A percentile compares a stretch with the other conserved stretches of the same genome.
Evolutionary conservation across 2,329 filamentous ascomycete species (phyloP).

Genomic region (Chaetomiaceae sp.): DNA sequence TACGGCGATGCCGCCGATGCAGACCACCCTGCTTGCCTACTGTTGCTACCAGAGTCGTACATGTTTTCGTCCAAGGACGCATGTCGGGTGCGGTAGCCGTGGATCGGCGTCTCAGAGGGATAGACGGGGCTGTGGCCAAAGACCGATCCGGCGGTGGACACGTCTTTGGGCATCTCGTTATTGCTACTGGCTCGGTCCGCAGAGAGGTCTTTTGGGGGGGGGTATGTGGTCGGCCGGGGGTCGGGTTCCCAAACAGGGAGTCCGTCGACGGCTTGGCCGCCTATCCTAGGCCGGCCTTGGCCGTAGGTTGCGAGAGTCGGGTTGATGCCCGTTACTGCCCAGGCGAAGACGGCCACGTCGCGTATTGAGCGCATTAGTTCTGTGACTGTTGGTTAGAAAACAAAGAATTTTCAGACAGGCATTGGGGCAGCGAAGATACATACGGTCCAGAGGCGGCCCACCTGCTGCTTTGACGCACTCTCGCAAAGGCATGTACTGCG

Average conservation of each 20-base stretch:
- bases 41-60: conserved; percentile 11
- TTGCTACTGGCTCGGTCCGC: conserved; percentile 26
- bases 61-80: conserved; percentile 19
- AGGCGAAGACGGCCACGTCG: conserved; percentile 83
- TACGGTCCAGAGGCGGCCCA: conserved; percentile 51
- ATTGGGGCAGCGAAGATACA: conserved; percentile 1
- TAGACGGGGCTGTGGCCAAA: conserved; percentile 1
- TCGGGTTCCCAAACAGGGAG: conserved; percentile 56
- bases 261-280: conserved; percentile 57
- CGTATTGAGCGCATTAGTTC: conserved; percentile 75
- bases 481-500: conserved; percentile 42
- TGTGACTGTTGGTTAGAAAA: conserved; percentile 5
- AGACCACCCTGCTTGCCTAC: neutral
- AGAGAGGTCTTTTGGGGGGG: conserved; percentile 37
- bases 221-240: conserved; percentile 31
- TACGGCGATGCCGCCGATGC: conserved; percentile 2
- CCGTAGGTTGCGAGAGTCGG: conserved; percentile 64
- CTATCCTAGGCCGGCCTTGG: conserved; percentile 57
- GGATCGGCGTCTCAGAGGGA: neutral
- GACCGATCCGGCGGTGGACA: neutral
- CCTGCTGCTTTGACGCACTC: conserved; percentile 44
- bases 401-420: neutral
- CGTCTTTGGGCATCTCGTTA: conserved; percentile 11
- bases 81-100: conserved; percentile 17
- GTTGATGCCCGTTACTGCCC: conserved; percentile 77